These are phyloP conservation scores for Beauveria sp. DNA, from an alignment of 2,329 filamentous ascomycete genomes.

Conservation along the genomic window DNA sequence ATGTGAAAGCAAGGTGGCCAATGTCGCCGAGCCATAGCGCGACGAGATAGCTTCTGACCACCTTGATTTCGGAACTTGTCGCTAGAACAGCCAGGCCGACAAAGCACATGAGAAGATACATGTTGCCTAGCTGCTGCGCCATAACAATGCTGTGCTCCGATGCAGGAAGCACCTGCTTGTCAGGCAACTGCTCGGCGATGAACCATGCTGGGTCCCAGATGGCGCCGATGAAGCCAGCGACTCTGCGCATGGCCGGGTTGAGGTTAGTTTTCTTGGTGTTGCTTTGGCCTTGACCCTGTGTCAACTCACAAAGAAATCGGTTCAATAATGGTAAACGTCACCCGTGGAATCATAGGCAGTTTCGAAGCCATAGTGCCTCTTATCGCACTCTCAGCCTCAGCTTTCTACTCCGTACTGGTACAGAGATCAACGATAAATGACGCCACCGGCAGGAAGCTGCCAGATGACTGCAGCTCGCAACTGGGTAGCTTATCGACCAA, in stretches of 20 bases:
- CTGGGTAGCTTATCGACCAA: constrained; percentile 11
- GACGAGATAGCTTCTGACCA: constrained; percentile 59
- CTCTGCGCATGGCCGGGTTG: constrained; percentile 29
- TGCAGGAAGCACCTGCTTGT: constrained; percentile 24
- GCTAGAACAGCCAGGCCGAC: constrained; percentile 57
- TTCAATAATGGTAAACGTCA: constrained; percentile 62
- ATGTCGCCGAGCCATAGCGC: constrained; percentile 60
- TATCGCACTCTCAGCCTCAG: not conserved
- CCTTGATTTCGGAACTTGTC: constrained; percentile 55
- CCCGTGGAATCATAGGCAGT: constrained; percentile 55
- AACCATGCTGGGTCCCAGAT: constrained; percentile 54
- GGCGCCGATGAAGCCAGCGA: constrained; percentile 51
- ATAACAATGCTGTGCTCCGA: constrained; percentile 47
- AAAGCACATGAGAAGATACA: constrained; percentile 59
- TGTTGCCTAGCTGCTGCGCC: constrained; percentile 60
- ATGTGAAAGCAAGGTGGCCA: constrained; percentile 56
- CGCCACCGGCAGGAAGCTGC: constrained; percentile 8
- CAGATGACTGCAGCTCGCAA: constrained; percentile 7
- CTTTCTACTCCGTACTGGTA: not conserved
- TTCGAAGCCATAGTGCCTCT: constrained; percentile 46
- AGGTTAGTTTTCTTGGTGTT: not conserved
- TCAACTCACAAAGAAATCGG: constrained; percentile 56
- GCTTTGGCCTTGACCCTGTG: constrained; percentile 7
- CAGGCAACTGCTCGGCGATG: constrained; percentile 52
- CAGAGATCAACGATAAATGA: constrained; percentile 3